Base-by-base conservation (phyloP, 495 filamentous ascomycete genomes). In the Massariosphaeria phaeospora region DNA sequence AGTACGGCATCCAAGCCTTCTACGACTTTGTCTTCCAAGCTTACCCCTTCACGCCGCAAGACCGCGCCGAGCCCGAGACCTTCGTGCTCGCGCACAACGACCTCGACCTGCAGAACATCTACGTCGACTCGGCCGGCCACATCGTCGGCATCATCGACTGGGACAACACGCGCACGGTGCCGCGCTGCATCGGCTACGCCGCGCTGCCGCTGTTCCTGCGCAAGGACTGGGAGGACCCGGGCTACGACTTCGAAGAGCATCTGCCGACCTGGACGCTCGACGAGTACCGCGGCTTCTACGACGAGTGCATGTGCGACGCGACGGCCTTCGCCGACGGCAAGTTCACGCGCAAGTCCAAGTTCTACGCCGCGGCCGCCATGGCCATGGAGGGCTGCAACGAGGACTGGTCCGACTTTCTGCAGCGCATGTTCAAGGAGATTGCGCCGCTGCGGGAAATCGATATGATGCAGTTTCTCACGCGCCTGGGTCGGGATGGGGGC, bases 81-180 rank as follows among this genome's bases (percentile, higher is more conserved):
- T 45, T 52, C 33, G 47, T 52, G 2, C 27, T 58, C 2, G 17
- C 18, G 0, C 55, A 44, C 30, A 13, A 35, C 15, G 55, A 58
- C 48, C 40, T 52, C 13, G 47, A 45, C 21, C 17, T 44, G 2
- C 26, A 52, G 21, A 52, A 58, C 40, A 46, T 58, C 12, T 29
- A 13, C 12, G 36, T 58, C 27, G 36, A 52, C 21, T 12, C 34
- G 7, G 15, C 25, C 15, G 47, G 38, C 17, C 15, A 52, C 2
- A 25, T 58, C 12, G 33, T 26, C 20, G 55, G 55, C 11, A 21
- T 58, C 12, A 58, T 58, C 31, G 55, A 58, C 38, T 58, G 47
- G 47, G 55, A 58, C 13, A 3, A 4, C 8, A 29, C 33, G n/a
- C 10, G 13, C 10, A 58, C 55, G 12, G 38, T 52, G 20, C 55